phyloP scores from a whole-genome alignment of 164 flowering plant genomes.

The Chloranthus sessilifolius region DNA sequence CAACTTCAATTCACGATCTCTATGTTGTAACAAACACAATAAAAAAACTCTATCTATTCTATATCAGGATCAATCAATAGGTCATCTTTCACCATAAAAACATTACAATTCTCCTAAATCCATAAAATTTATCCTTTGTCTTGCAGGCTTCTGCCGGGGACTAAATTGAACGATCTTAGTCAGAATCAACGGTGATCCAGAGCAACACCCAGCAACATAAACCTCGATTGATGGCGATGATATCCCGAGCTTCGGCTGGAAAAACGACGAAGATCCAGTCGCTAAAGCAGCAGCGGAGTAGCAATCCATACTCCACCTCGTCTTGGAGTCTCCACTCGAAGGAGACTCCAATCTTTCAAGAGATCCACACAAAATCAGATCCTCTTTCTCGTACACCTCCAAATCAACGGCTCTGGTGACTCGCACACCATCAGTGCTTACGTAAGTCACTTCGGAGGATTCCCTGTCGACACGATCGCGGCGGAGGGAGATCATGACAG shows the following conservation, averaged over 20 bases:
- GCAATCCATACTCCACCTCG: constrained; percentile 90
- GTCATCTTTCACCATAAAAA: too few species aligned
- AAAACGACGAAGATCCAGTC: constrained; percentile 43
- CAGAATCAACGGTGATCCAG: constrained; percentile 70
- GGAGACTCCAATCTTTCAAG: constrained; percentile 50
- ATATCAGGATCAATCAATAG: too few species aligned
- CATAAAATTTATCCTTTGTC: constrained; percentile 39
- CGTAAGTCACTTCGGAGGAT: constrained; percentile 75
- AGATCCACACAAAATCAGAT: constrained; percentile 66
- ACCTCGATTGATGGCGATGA: constrained; percentile 75
- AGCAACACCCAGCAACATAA: constrained; percentile 82
- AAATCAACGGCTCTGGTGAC: constrained; percentile 66
- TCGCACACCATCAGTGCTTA: constrained; percentile 73
- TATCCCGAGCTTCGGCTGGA: constrained; percentile 56
- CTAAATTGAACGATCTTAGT: constrained; percentile 65
- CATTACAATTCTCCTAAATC: too few species aligned
- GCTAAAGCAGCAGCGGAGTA: constrained; percentile 31
- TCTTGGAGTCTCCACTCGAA: too few species aligned
- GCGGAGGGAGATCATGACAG: constrained; percentile 46
- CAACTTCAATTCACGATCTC: too few species aligned
- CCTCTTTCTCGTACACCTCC: constrained; percentile 62
- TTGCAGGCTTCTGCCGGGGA: constrained; percentile 46
- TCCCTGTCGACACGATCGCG: constrained; percentile 72
- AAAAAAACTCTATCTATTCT: too few species aligned
- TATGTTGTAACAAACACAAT: too few species aligned